Conservation (phyloP, 352 stramenopile species). For the Pythium biforme region DNA sequence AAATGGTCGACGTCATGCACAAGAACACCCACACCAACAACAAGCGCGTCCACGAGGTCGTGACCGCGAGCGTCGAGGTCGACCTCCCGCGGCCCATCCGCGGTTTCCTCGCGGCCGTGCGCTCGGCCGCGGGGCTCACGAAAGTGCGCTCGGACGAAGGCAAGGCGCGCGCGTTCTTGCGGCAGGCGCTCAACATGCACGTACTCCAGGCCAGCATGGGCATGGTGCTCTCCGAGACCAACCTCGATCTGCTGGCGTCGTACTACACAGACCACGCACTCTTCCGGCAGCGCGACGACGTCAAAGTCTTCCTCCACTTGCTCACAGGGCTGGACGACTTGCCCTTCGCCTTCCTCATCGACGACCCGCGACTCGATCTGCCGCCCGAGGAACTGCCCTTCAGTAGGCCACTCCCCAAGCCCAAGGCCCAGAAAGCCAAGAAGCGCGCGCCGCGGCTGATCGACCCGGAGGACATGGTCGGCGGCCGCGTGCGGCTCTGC, state of each 20-base stretch:
- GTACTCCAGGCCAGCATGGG: constrained; percentile 66
- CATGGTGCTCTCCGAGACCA: constrained; percentile 69
- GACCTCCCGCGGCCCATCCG: constrained; percentile 70
- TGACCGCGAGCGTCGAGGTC: constrained; percentile 68
- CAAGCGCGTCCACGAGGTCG: constrained; percentile 56
- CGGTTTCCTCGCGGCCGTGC: constrained; percentile 62
- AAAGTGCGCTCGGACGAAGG: constrained; percentile 75
- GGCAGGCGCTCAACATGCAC: constrained; percentile 83
- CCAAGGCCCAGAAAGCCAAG: constrained; percentile 45
- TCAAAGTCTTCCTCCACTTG: constrained; percentile 72
- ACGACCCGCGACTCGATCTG: constrained; percentile 67
- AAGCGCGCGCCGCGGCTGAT: constrained; percentile 69
- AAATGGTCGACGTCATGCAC: constrained; percentile 69
- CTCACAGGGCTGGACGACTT: constrained; percentile 63
- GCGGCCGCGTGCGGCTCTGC: constrained; percentile 67
- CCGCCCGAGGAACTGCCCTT: constrained; percentile 73
- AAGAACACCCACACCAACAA: constrained; percentile 25
- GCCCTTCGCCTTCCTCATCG: constrained; percentile 78
- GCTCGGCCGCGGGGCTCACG: constrained; percentile 51
- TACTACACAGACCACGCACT: constrained; percentile 82
- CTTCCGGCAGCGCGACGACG: constrained; percentile 76
- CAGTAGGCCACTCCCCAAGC: constrained; percentile 52
- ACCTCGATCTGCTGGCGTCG: constrained; percentile 70
- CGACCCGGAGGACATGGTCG: constrained; percentile 82
- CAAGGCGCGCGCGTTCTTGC: constrained; percentile 73